Base-by-base conservation (phyloP, 129 eudicot species). In the Ambrosia trifida region DNA sequence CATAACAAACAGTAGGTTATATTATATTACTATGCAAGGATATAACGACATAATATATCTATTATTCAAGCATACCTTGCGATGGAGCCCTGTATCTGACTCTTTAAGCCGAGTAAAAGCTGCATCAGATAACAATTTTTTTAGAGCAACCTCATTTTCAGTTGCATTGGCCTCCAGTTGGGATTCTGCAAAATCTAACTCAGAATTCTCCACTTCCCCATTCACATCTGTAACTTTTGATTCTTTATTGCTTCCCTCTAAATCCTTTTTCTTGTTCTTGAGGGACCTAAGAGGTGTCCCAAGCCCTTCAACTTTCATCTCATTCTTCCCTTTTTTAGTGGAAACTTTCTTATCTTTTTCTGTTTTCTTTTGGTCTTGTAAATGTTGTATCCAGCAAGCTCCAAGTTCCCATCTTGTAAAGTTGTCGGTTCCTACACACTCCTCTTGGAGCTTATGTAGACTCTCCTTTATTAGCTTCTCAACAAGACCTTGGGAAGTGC, bases 381-480 rank as follows among this genome's bases (percentile, higher is more conserved):
- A 85, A 85, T 95, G 99, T 66, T 95, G 99, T 77, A 95, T 88
- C 99, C 99, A 95, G 77, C 99, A 95, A 50, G 97, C 99, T 67
- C 99, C 99, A 78, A 95, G 97, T 85, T 95, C 99, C 99, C 99
- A 95, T 86, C 99, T 95, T 59, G 88, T 80, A 57, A 85, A 95
- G 67, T 72, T 75, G 47, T 90, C 89, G 68, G 65, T 76, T 64
- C 77, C 74, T 16, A 51, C 63, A 77, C 86, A 73, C 80, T 95
- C 96, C 64, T 86, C 91, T 69, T 88, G 82, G 74, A 95, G 91
- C 79, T 87, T 90, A 24, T 52, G 57, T 62, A 90, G 88, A 75
- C 99, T 88, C 33, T 88, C 96, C 65, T 81, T 85, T 68, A 95
- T 62, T 65, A 95, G 75, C 52, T 73, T 76, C 79, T 84, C 80